Evolutionary conservation across 495 filamentous ascomycete genomes (phyloP), one percentile per base, ranked within the genome.

Genomic region (Lepidopterella palustris): DNA sequence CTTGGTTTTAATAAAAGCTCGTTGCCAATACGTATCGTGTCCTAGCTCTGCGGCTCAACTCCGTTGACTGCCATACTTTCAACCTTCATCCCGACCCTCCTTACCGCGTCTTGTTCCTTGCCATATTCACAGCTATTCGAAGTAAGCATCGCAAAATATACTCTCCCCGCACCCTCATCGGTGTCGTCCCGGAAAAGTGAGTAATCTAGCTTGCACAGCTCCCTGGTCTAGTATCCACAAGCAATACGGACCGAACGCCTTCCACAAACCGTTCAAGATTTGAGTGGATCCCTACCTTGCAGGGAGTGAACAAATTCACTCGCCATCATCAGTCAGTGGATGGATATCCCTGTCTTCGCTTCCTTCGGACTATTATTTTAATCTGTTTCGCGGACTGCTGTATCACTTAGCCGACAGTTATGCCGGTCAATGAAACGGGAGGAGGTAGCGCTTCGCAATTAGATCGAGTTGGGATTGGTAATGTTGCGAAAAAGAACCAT

Each of bases 301-400:
- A 82, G 49, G 77, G 77, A 24, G 79, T 88, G 8, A 76, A 82
- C 59, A 79, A 74, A 39, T 81, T 78, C 63, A 75, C 86, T 3
- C 74, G 89, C 32, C 82, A 87, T 48, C 80, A 85, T 61, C 80
- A 82, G 40, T 88, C 86, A 0, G 72, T 90, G 2, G 90, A 96
- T 72, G 85, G 88, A 32, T 96, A 91, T 69, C 82, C 96, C 51
- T 86, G 89, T 73, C 79, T 96, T 32, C 88, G 92, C 40, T 96
- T 89, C 70, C 74, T 97, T 57, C 87, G 88, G 65, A 83, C 90
- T 53, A 73, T 82, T 32, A 75, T 87, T 25, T 74, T 81, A 45
- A 82, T 95, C 49, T 87, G 84, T 76, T 84, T 96, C 47, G 83
- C 91, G 24, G 92, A 92, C 51, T 87, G 81, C 67, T 83, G 77